phyloP scores from a whole-genome alignment of 2,329 filamentous ascomycete species.

The Diplodia intermedia region DNA sequence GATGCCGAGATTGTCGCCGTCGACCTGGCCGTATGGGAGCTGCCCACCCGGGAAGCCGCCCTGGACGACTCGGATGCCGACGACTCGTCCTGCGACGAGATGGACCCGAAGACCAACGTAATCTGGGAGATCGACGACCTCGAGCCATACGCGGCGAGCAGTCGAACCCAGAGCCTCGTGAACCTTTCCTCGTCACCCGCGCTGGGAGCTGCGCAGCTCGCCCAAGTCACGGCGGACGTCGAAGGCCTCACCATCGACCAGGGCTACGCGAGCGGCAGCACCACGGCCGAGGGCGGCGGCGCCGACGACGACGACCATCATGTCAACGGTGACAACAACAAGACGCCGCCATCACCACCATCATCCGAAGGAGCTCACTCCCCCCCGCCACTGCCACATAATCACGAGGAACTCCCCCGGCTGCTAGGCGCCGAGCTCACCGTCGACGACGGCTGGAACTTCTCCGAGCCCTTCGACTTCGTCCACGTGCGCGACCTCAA shows the following conservation, averaged over 20 bases:
- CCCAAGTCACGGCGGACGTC: conserved; percentile 2
- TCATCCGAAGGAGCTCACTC: neutral
- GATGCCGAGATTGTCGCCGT: conserved; percentile 58
- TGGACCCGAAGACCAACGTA: conserved; percentile 35
- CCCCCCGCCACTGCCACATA: neutral
- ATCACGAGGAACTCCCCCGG: neutral
- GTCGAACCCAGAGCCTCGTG: neutral
- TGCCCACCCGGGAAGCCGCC: conserved; percentile 45
- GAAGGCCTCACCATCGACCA: conserved; percentile 26
- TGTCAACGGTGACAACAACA: neutral
- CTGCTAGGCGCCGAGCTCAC: neutral
- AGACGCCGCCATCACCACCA: conserved; percentile 9
- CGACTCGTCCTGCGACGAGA: conserved; percentile 39
- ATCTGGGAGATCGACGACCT: conserved; percentile 50
- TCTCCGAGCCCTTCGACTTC: conserved; percentile 57
- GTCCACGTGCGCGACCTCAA: conserved; percentile 58
- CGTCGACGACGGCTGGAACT: conserved; percentile 52
- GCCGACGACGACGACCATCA: neutral
- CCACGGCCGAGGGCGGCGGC: neutral
- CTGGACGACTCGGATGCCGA: conserved; percentile 35
- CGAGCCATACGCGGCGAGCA: conserved; percentile 41
- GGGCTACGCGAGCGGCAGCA: conserved; percentile 33
- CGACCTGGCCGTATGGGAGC: conserved; percentile 57
- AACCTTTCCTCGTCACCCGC: neutral
- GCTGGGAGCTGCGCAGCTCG: neutral